These are phyloP conservation scores for Xylariaceae sp. DNA, from an alignment of 2,329 filamentous ascomycete species.

Conservation along the genomic window DNA sequence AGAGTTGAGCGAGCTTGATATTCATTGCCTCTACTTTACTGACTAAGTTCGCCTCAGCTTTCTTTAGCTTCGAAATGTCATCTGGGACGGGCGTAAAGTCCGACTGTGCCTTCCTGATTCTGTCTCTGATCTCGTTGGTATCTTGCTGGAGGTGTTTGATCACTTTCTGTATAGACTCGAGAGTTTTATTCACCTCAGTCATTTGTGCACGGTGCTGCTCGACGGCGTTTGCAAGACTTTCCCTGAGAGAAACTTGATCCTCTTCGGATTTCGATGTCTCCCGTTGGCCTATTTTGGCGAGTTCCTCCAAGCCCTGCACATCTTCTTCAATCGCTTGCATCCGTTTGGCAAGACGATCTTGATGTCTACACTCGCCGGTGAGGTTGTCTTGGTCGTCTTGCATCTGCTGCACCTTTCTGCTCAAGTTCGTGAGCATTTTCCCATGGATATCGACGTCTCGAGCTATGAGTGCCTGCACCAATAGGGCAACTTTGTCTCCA, in stretches of 20 bases:
- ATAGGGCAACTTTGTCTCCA: conserved; percentile 21
- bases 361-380: not conserved
- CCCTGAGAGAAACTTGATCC: conserved; percentile 1
- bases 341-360: not conserved
- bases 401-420: conserved; percentile 5
- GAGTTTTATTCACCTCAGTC: too few relatives aligned
- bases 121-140: not conserved
- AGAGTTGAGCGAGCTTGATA: too few relatives aligned
- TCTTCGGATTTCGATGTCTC: not conserved
- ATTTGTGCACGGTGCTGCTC: too few relatives aligned
- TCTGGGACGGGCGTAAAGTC: not conserved
- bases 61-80: conserved; percentile 3
- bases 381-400: not conserved
- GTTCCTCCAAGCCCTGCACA: conserved; percentile 10
- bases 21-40: too few relatives aligned
- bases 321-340: conserved; percentile 13
- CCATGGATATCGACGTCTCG: conserved; percentile 27
- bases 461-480: conserved; percentile 29
- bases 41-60: not conserved
- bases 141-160: conserved; percentile 3
- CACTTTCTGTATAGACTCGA: not conserved
- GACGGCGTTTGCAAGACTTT: not conserved
- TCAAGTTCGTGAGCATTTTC: conserved; percentile 13
- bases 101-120: not conserved
- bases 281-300: conserved; percentile 3